Conservation (phyloP, 2,329 filamentous ascomycete genomes). For the Aspergillus sp. region DNA sequence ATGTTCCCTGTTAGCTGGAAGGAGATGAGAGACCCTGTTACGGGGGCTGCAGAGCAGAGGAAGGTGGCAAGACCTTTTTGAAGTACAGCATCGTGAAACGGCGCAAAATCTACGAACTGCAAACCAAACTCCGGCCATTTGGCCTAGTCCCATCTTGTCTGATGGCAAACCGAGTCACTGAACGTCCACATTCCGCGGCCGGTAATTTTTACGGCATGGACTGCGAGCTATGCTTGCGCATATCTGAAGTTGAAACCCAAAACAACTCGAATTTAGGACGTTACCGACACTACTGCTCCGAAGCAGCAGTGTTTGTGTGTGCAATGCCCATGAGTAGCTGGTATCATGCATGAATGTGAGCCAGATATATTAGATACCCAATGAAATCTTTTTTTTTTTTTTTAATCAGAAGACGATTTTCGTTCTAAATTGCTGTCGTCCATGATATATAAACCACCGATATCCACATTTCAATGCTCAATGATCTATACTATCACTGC, state of each 20-base stretch:
- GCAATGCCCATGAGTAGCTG: neutral
- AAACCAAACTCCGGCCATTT: neutral
- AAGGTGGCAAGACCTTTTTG: constrained; percentile 94
- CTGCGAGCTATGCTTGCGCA: neutral
- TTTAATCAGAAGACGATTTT: neutral
- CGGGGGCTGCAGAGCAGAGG: constrained; percentile 71
- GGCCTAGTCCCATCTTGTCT: neutral
- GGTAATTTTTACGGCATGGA: neutral
- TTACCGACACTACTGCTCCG: neutral
- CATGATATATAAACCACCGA: constrained; percentile 25
- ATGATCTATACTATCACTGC: constrained; percentile 44
- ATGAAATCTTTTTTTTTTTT: neutral
- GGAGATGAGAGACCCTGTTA: constrained; percentile 84
- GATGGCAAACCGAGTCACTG: neutral
- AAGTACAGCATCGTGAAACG: constrained; percentile 29
- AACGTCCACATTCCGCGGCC: neutral
- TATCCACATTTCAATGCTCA: constrained; percentile 43
- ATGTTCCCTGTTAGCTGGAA: constrained; percentile 96
- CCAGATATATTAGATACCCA: constrained; percentile 6
- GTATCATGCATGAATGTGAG: neutral
- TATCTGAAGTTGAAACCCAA: neutral
- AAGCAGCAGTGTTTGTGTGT: neutral
- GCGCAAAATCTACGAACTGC: neutral
- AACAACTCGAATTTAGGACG: neutral
- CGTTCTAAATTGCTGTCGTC: no score